Evolutionary conservation across 2,329 filamentous ascomycete genomes (phyloP), one percentile per base, ranked within the genome.

Genomic region (Nemania sp.): DNA sequence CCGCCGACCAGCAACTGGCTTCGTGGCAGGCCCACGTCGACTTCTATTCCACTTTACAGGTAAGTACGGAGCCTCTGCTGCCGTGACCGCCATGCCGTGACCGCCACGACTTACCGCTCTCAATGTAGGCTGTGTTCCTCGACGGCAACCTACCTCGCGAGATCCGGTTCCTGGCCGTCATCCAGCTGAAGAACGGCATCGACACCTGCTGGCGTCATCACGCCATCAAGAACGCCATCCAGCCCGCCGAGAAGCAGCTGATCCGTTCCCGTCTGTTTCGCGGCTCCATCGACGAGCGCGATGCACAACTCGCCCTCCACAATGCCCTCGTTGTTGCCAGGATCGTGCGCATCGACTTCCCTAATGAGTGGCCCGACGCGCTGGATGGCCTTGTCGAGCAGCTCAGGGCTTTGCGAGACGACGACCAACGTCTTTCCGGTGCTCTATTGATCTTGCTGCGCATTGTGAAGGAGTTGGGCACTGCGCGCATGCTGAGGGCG

Each of bases 151-250:
- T 95, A 1, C 89, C 90, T 1, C 74, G 83, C 53, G 86, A 95
- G 65, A 82, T 93, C 48, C 89, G 94, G 57, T 91, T 96, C 66
- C 85, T 97, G 9, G 89, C 93, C 49, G 84, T 97, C 53, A 96
- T 97, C 62, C 90, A 96, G 69, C 80, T 99, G 49, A 97, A 97
- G 71, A 97, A 97, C 71, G 94, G 92, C 50, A 92, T 97, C 72
- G 93, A 97, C 70, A 91, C 88, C 69, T 91, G 91, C 72, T 99
- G 94, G 94, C 83, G 94, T 12, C 62, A 74, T n/a, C 68, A 90
- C 80, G 68, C 74, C 28, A 62, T 69, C 23, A 79, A 76, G 68
- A 89, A 89, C 28, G 84, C 90, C 44, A 82, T 88, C 52, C 84
- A 86, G 68, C 81, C 83, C 23, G 82, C 88, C 17, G 90, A 96